Base-by-base conservation (phyloP, 495 filamentous ascomycete genomes). In the Daldinia concentrica region DNA sequence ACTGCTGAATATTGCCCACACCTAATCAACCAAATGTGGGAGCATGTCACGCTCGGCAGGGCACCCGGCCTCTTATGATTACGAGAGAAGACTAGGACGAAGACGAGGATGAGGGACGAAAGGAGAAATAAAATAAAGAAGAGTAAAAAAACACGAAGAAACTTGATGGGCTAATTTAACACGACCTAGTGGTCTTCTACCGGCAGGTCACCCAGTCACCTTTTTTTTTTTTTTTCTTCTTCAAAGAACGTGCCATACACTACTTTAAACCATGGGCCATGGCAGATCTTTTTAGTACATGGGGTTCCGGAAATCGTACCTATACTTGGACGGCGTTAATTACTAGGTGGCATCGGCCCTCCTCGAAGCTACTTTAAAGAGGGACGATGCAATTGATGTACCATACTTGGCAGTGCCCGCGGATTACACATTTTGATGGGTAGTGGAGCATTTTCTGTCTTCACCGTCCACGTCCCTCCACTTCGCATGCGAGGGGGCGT, bases 331-430 rank as follows among this genome's bases (percentile, higher is more conserved):
- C 41, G 50, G 58, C 62, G 58, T 73, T 73, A 73, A 73, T 73
- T 73, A 48, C 66, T 73, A 66, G 66, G 71, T 73, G 66, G 57
- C 71, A 73, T 73, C 71, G 71, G 66, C 71, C 71, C 71, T 73
- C 71, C 66, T 73, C 51, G 52, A 73, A 69, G 71, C 71, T 73
- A 69, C 71, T 69, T 73, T 58, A 54, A 69, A 54, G 66, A 73
- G 71, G 71, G 54, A 69, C 62, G 71, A 73, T 69, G 61, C 65
- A 73, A 73, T 73, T 73, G 65, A 73, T 69, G 71, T 73, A 73
- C 71, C 71, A 69, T 61, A 69, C 71, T 73, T 73, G 71, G 71
- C 71, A 69, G 48, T 55, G 60, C 58, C 57, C 62, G 58, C 61
- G 66, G 70, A 69, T 69, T 69, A 69, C 62, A 69, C 54, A 69